These are phyloP conservation scores for Trapa bicornis DNA, from an alignment of 345 rosid species.

Conservation along the genomic window DNA sequence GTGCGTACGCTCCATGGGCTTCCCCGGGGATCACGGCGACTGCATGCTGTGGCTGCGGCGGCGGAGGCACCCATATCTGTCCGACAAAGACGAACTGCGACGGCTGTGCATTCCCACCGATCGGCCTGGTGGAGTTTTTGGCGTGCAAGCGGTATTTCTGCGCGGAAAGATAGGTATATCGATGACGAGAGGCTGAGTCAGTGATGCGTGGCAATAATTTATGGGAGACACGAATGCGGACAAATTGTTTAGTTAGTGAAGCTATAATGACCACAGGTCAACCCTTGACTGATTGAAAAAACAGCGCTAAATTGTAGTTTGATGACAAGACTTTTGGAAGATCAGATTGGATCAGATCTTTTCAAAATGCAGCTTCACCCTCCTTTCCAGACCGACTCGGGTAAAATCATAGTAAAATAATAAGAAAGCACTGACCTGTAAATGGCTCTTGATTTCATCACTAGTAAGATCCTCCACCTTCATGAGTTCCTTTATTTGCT, in stretches of 20 bases:
- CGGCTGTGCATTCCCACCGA: neutral
- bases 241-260: neutral
- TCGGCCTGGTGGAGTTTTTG: neutral
- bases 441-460: conserved; percentile 47
- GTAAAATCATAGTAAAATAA: too few relatives aligned
- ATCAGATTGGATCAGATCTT: too few relatives aligned
- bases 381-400: too few relatives aligned
- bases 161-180: neutral
- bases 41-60: neutral
- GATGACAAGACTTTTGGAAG: neutral
- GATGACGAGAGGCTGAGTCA: neutral
- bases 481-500: conserved; percentile 42
- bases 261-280: neutral
- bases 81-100: conserved; percentile 6
- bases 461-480: conserved; percentile 42
- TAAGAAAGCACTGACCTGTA: conserved; percentile 22
- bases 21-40: too few relatives aligned
- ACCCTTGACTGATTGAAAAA: too few relatives aligned
- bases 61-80: conserved; percentile 6
- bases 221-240: neutral
- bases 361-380: too few relatives aligned
- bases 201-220: neutral
- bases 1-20: too few relatives aligned
- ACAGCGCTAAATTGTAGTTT: neutral
- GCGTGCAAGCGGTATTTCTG: conserved; percentile 7